A percentile compares a stretch with the other conserved stretches of the same genome.
Conservation (phyloP, 192 early-diverging fungal species). For the Backusella liffmaniae region DNA sequence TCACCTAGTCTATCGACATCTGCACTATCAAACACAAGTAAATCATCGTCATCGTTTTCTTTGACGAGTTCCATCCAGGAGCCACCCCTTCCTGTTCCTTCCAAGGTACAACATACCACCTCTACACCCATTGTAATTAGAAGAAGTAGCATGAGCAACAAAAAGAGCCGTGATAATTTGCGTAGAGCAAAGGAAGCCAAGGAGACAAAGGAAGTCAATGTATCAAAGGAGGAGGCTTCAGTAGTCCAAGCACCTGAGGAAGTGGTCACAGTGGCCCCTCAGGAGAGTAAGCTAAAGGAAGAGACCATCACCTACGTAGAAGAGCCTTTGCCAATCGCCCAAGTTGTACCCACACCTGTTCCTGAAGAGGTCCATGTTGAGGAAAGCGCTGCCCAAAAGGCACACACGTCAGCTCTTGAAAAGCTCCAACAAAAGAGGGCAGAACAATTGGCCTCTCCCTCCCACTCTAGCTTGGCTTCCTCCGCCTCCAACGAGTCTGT, state of each 20-base stretch:
- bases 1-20: background rate
- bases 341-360: background rate
- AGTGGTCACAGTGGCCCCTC: background rate
- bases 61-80: background rate
- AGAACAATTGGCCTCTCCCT: background rate
- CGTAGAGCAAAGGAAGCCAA: conserved; percentile 16
- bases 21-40: background rate
- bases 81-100: background rate
- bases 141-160: conserved; percentile 27
- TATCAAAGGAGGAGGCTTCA: background rate
- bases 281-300: background rate
- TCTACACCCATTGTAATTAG: conserved; percentile 14
- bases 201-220: background rate
- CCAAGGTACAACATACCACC: background rate
- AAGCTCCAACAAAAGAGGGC: background rate
- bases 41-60: background rate
- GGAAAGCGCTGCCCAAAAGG: background rate
- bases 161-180: conserved; percentile 31
- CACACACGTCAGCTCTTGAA: background rate
- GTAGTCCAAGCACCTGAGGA: background rate
- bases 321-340: background rate
- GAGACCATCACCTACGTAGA: background rate
- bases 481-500: background rate
- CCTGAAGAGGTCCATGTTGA: background rate
- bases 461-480: background rate